phyloP scores from a whole-genome alignment of 805 yeast genomes.

The Tetrapisispora iriomotensis region DNA sequence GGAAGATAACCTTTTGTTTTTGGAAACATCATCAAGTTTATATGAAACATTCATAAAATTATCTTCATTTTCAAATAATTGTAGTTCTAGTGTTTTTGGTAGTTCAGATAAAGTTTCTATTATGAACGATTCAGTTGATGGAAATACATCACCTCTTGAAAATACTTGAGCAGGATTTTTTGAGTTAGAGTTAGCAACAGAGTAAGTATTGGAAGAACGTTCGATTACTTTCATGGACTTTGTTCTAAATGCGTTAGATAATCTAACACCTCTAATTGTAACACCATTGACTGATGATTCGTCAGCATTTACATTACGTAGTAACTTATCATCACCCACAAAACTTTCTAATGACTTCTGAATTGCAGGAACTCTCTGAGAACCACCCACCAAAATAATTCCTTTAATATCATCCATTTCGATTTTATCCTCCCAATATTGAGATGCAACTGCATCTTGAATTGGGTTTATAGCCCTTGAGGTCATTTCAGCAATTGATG shows the following conservation, averaged over 20 bases:
- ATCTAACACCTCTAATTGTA: conserved; percentile 68
- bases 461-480: conserved; percentile 45
- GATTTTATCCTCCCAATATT: conserved; percentile 22
- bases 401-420: conserved; percentile 40
- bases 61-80: conserved; percentile 23
- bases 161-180: conserved; percentile 32
- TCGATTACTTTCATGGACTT: conserved; percentile 49
- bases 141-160: conserved; percentile 36
- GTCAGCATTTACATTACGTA: conserved; percentile 89
- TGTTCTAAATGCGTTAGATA: conserved; percentile 59
- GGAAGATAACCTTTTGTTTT: conserved; percentile 24
- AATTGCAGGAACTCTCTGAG: conserved; percentile 82
- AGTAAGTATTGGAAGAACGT: conserved; percentile 41
- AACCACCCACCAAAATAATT: conserved; percentile 80
- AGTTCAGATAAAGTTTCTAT: conserved; percentile 28
- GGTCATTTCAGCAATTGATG: conserved; percentile 25
- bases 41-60: conserved; percentile 12
- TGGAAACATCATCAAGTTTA: conserved; percentile 17
- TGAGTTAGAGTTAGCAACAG: conserved; percentile 18
- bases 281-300: conserved; percentile 90
- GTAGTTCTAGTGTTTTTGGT: conserved; percentile 27
- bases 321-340: conserved; percentile 42
- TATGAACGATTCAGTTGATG: conserved; percentile 21
- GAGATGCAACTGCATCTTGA: conserved; percentile 36
- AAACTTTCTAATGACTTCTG: conserved; percentile 48